These are phyloP conservation scores for Haplosporangium gracile DNA, from an alignment of 192 early-diverging fungal species.

Conservation along the genomic window DNA sequence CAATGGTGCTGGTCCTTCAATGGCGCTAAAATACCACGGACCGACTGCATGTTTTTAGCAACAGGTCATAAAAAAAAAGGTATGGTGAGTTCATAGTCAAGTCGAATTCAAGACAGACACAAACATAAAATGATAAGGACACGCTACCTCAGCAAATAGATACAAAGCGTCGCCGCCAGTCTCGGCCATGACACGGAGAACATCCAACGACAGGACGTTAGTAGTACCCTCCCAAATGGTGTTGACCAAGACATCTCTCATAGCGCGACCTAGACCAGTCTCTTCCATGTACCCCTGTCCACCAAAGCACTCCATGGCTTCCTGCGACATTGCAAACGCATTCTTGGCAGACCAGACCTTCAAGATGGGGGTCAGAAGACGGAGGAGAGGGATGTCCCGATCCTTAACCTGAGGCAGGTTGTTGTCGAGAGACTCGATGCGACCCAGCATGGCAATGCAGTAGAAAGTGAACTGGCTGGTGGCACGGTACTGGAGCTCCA, in stretches of 20 bases:
- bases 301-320: slow-evolving; percentile 77
- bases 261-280: slow-evolving; percentile 65
- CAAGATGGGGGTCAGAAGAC: slow-evolving; percentile 76
- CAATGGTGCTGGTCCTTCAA: slow-evolving; percentile 42
- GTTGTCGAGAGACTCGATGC: slow-evolving; percentile 54
- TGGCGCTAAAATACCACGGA: slow-evolving; percentile 40
- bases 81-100: background rate
- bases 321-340: slow-evolving; percentile 61
- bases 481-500: slow-evolving; percentile 69
- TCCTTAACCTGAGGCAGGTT: slow-evolving; percentile 37
- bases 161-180: slow-evolving; percentile 62
- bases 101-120: background rate
- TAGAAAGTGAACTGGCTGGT: slow-evolving; percentile 69
- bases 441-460: slow-evolving; percentile 68
- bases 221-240: slow-evolving; percentile 85
- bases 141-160: slow-evolving; percentile 57
- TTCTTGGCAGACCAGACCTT: slow-evolving; percentile 71
- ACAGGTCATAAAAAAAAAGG: background rate
- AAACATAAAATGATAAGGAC: background rate
- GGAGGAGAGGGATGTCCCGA: slow-evolving; percentile 59
- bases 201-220: slow-evolving; percentile 76
- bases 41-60: slow-evolving; percentile 2
- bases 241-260: slow-evolving; percentile 74
- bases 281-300: slow-evolving; percentile 86
- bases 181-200: slow-evolving; percentile 65